Base-by-base conservation (phyloP, 257 asterid genomes). In the Linderniella brevidens region DNA sequence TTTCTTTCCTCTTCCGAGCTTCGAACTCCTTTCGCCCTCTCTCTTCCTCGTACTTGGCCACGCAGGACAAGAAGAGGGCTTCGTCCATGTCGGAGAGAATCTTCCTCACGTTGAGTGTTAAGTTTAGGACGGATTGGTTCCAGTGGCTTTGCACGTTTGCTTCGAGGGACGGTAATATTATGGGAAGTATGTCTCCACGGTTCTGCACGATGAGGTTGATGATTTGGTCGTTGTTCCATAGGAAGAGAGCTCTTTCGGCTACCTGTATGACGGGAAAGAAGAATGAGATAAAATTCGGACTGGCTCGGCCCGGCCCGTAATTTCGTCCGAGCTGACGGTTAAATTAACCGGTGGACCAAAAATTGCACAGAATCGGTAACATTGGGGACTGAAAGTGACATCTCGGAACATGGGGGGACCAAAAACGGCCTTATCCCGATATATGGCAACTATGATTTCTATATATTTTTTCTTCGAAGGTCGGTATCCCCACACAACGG, bases 201-300 rank as follows among this genome's bases (percentile, higher is more conserved):
- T 87, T 87, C 37, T 69, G 86, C 50, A 73, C 80, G 13, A 87
- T 68, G 54, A 83, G 72, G 59, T 70, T 79, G 42, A 74, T 43
- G 2, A 87, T 62, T 56, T 77, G 88, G 42, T 78, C 86, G 46
- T 82, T 86, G 49, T 85, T 81, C 92, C 92, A 86, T 4, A 86
- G 68, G 74, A 81, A 77, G 45, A 81, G 72, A 32, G 95, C 78
- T 60, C 93, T 78, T 68, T 87, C 97, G 5, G 97, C 93, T 57
- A 83, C 97, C 95, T 87, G 73, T 36, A 29, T 15, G 17, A 35
- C 49, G 0, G 32, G 13, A 13, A 1, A 50, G 17, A 19, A 7
- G 32, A 11, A 25, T 25, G 6, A 25, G 32, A 25, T 25, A n/a
- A n/a, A n/a, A n/a, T n/a, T n/a, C n/a, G n/a, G n/a, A n/a, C n/a